Evolutionary conservation across 1,139 yeast species (phyloP).

Genomic region (Candida sojae): DNA sequence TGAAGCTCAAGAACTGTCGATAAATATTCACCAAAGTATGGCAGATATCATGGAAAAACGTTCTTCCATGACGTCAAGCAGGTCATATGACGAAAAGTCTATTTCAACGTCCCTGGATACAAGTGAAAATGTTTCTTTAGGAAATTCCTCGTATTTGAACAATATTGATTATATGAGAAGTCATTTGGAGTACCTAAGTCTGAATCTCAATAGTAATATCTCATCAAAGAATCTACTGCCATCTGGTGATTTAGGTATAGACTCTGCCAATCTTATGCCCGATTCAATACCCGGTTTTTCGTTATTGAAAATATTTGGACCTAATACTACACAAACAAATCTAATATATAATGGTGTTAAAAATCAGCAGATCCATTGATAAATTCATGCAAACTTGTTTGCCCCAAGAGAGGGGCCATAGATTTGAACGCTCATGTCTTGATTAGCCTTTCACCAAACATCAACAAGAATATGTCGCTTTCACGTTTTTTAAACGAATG

Average conservation of each 20-base stretch:
- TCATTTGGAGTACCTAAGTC: constrained; percentile 24
- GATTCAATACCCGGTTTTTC: constrained; percentile 26
- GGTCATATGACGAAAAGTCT: constrained; percentile 3
- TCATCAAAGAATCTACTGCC: constrained; percentile 10
- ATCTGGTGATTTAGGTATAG: constrained; percentile 13
- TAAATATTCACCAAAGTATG: constrained; percentile 12
- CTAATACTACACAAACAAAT: constrained; percentile 16
- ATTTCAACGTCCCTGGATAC: constrained; percentile 12
- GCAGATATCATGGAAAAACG: constrained; percentile 11
- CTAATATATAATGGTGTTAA: constrained; percentile 22
- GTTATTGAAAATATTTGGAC: constrained; percentile 20
- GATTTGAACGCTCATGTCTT: constrained; percentile 20
- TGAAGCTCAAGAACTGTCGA: neutral
- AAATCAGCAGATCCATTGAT: neutral
- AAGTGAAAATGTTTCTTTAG: constrained; percentile 11
- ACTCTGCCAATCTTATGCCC: constrained; percentile 18
- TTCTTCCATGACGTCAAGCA: constrained; percentile 7
- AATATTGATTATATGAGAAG: constrained; percentile 27
- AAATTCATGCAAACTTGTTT: neutral
- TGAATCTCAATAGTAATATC: constrained; percentile 13
- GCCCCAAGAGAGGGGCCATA: neutral
- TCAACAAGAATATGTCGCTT: constrained; percentile 19
- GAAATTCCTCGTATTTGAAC: constrained; percentile 24
- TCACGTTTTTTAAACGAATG: constrained; percentile 37
- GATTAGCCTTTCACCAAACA: constrained; percentile 29